A percentile compares a stretch with the other conserved stretches of the same genome.
These are phyloP conservation scores for Ricinus communis DNA, from an alignment of 345 rosid genomes.

Conservation along the genomic window DNA sequence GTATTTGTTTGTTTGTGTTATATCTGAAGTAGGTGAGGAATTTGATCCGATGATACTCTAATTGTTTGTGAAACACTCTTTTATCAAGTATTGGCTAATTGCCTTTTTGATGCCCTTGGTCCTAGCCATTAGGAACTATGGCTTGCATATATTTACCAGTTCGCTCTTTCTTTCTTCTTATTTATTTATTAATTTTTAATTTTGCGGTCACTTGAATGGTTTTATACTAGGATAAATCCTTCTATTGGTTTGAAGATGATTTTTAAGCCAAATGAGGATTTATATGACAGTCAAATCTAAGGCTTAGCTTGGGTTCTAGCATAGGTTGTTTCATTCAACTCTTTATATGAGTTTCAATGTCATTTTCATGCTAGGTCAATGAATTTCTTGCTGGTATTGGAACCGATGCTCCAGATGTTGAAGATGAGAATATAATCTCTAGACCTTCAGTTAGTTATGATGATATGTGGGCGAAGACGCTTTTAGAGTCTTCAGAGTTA, in stretches of 20 bases:
- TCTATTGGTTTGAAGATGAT: background rate
- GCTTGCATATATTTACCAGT: background rate
- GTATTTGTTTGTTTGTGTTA: too few relatives aligned
- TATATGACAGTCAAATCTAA: background rate
- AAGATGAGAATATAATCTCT: constrained; percentile 81
- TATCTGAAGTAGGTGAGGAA: too few relatives aligned
- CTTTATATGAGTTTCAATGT: constrained; percentile 11
- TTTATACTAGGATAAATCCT: too few relatives aligned
- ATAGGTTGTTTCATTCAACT: background rate
- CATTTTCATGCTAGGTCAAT: constrained; percentile 61
- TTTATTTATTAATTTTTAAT: background rate
- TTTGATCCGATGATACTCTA: too few relatives aligned
- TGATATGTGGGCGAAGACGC: constrained; percentile 99
- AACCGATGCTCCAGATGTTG: constrained; percentile 99
- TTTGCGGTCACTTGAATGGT: background rate
- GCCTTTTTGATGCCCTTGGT: background rate
- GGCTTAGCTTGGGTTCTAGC: background rate
- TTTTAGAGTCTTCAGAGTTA: constrained; percentile 77
- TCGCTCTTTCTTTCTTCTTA: background rate
- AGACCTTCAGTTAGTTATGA: constrained; percentile 95
- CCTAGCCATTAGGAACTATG: background rate
- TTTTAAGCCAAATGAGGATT: background rate
- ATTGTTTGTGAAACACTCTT: too few relatives aligned
- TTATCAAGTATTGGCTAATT: too few relatives aligned
- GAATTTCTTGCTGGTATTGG: constrained; percentile 97